phyloP scores from a whole-genome alignment of 1,284 basidiomycete genomes.

The Peniophora sp. region DNA sequence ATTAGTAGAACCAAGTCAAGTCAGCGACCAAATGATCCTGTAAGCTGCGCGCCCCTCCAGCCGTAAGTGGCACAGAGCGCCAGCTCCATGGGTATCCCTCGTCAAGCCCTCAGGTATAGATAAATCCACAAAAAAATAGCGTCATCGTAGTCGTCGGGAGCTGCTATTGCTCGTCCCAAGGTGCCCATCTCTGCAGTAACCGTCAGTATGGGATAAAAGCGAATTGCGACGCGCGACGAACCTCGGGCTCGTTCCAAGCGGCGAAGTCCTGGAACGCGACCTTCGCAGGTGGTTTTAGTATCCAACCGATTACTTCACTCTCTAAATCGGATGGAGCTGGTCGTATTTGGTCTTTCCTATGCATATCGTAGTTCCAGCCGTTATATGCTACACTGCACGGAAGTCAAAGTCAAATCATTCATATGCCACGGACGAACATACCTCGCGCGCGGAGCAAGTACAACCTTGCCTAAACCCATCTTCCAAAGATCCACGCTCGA shows the following conservation, averaged over 20 bases:
- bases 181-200: background rate
- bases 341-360: background rate
- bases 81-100: no score
- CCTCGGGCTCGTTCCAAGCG: background rate
- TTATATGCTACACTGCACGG: constrained; percentile 2
- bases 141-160: no score
- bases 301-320: background rate
- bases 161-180: background rate
- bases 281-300: background rate
- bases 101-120: no score
- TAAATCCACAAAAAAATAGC: no score
- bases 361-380: background rate
- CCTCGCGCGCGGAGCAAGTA: constrained; percentile 20
- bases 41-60: no score
- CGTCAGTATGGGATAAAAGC: background rate
- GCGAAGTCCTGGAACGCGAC: background rate
- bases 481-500: constrained; percentile 31
- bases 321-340: background rate
- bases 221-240: background rate
- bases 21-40: no score
- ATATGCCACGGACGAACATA: background rate
- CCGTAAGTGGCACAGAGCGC: no score
- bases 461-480: constrained; percentile 24
- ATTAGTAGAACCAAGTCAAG: no score
- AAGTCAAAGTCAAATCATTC: background rate